phyloP scores from a whole-genome alignment of 169 alveolate genomes.

The Babesia ovis region DNA sequence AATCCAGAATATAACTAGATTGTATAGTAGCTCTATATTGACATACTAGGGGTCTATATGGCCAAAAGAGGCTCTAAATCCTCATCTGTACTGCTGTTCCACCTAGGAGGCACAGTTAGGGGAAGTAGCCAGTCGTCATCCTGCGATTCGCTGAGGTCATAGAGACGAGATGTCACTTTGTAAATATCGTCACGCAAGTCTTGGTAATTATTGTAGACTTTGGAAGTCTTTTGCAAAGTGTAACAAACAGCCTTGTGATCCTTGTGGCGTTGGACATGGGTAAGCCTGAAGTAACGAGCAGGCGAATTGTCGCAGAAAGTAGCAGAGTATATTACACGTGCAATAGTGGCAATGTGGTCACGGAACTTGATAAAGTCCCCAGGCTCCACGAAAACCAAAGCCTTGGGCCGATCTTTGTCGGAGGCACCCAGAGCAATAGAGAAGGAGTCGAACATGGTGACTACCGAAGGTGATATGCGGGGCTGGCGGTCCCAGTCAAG shows the following conservation, averaged over 20 bases:
- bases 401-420: slow-evolving; percentile 15
- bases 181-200: slow-evolving; percentile 49
- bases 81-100: slow-evolving; percentile 34
- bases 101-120: slow-evolving; percentile 54
- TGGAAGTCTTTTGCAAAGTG: slow-evolving; percentile 28
- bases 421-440: slow-evolving; percentile 63
- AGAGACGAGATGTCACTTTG: slow-evolving; percentile 18
- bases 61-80: slow-evolving; percentile 49
- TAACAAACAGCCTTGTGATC: slow-evolving; percentile 42
- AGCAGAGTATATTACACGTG: slow-evolving; percentile 72
- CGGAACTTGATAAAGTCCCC: slow-evolving; percentile 71
- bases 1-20: no score
- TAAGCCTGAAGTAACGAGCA: slow-evolving; percentile 63
- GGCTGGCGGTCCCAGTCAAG: slow-evolving; percentile 75
- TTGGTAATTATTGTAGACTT: slow-evolving; percentile 10
- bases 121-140: slow-evolving; percentile 71
- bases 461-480: slow-evolving; percentile 73
- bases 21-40: no score
- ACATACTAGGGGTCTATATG: slow-evolving; percentile 8
- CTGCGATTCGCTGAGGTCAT: slow-evolving; percentile 17
- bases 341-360: slow-evolving; percentile 77
- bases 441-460: slow-evolving; percentile 74
- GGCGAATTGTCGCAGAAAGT: slow-evolving; percentile 69
- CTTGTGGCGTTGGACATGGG: slow-evolving; percentile 53
- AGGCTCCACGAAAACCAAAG: slow-evolving; percentile 54